Evolutionary conservation across 176 grass and related monocot species (phyloP), one percentile per base, ranked within the genome.

Genomic region (Zea mays): DNA sequence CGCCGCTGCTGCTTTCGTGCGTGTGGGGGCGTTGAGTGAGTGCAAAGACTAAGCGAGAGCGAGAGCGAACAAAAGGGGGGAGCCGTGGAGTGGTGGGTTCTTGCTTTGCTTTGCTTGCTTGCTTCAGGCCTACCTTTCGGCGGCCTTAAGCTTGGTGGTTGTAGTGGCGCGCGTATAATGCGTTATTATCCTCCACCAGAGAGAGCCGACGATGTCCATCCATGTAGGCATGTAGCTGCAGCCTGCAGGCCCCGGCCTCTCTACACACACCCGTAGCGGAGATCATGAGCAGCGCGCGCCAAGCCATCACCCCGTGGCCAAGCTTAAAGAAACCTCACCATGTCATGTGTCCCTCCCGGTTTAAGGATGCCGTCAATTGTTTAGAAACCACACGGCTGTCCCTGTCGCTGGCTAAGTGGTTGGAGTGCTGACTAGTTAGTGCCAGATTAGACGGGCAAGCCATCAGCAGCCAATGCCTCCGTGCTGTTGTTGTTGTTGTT

Each of bases 141-240:
- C 90, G 85, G 75, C 68, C 82, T 80, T 90, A 97, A 92, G 90
- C 83, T 67, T 90, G 93, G 93, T 97, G 51, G 93, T 97, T 97
- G 93, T 90, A 93, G 93, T 88, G 93, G 75, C 60, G 62, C 5
- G 87, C 66, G 76, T 91, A 81, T 83, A 81, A 81, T 87, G 80
- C 62, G 74, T 67, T 64, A 79, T 87, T 61, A 33, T 34, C 84
- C 68, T 85, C 45, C 38, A 82, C 39, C 41, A 82, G 86, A 74
- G 92, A 27, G 27, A 27, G 84, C 44, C 21, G 62, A 17, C 36
- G 36, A 39, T 86, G 37, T 71, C 69, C 69, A 45, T 5, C 16
- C 67, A 47, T 15, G 19, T 7, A 41, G 40, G 1, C 89, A 78
- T 85, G 76, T 50, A 70, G 17, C 54, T 20, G 17, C n/a, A n/a